These are phyloP conservation scores for Lojkania enalia DNA, from an alignment of 2,329 filamentous ascomycete genomes.

Conservation along the genomic window DNA sequence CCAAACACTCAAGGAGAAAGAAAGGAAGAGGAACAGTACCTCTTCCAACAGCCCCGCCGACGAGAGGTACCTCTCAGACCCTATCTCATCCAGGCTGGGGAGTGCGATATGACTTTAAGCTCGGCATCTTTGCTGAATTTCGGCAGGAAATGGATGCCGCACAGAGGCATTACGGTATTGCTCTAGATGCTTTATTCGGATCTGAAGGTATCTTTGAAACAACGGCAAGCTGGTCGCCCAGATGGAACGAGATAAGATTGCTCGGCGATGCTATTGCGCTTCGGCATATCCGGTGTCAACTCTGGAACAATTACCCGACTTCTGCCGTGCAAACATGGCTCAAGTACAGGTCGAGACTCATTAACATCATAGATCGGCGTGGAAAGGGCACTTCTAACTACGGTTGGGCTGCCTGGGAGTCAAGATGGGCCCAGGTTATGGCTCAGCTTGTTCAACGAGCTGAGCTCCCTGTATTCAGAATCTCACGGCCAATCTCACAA, in stretches of 20 bases:
- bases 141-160: slow-evolving; percentile 90
- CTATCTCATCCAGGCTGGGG: slow-evolving; percentile 89
- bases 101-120: slow-evolving; percentile 92
- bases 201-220: slow-evolving; percentile 79
- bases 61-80: slow-evolving; percentile 80
- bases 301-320: slow-evolving; percentile 80
- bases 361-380: slow-evolving; percentile 76
- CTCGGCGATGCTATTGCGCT: slow-evolving; percentile 81
- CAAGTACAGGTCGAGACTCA: slow-evolving; percentile 72
- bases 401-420: slow-evolving; percentile 93
- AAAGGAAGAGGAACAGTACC: slow-evolving; percentile 77
- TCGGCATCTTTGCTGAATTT: slow-evolving; percentile 88
- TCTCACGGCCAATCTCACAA: slow-evolving; percentile 23
- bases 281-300: slow-evolving; percentile 76
- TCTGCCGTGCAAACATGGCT: slow-evolving; percentile 80
- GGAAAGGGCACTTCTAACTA: slow-evolving; percentile 88
- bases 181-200: slow-evolving; percentile 81
- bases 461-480: slow-evolving; percentile 52
- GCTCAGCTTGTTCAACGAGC: slow-evolving; percentile 61
- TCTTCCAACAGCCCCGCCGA: slow-evolving; percentile 79
- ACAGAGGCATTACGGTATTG: slow-evolving; percentile 80
- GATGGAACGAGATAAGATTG: slow-evolving; percentile 92
- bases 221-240: slow-evolving; percentile 84
- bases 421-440: slow-evolving; percentile 68
- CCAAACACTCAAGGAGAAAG: slow-evolving; percentile 90